Base-by-base conservation (phyloP, 2,329 filamentous ascomycete genomes). In the Venturia oleaginea region DNA sequence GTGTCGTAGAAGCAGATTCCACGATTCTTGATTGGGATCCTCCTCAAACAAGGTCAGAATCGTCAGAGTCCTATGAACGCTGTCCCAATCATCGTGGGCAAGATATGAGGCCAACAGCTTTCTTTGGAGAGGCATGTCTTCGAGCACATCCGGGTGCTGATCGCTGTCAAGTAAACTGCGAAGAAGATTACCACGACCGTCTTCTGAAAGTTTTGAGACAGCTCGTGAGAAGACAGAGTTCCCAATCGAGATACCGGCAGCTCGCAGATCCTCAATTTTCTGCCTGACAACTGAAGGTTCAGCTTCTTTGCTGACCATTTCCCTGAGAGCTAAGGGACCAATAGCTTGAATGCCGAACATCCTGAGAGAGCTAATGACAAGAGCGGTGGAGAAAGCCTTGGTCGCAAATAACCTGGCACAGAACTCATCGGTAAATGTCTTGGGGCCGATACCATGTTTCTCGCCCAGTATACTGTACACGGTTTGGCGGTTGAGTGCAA, bases 371-470 rank as follows among this genome's bases (percentile, higher is more conserved):
- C 83, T 83, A 64, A 95, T 84, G 32, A 91, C 85, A 68, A 88
- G 83, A 64, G 92, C 86, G 11, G 92, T 79, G 0, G 87, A 84
- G 27, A 94, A 82, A 73, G 90, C 89, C 65, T 81, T 87, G 1
- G 86, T 89, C 11, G 92, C 92, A 72, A 96, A 92, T 77, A 91
- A 86, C 67, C 87, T 84, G n/a, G 92, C 89, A 22, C 89, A 88
- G 37, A 95, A 82, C 0, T 79, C 76, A 72, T 94, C 90, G 70
- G 84, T 87, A 59, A 81, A 73, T 46, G 76, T 72, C 43, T 79
- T 78, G n/a, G 76, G 75, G 38, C 75, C 76, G 63, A 77, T 76
- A 34, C 78, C 71, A 64, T 77, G 74, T 5, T 72, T 76, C 42
- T 77, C 75, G 19, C 78, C 78, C 10, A 73, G 65, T 22, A 77